A percentile compares a stretch with the other conserved stretches of the same genome.
Conservation (phyloP, 106 monocot genomes). For the Phalaenopsis aphrodite region DNA sequence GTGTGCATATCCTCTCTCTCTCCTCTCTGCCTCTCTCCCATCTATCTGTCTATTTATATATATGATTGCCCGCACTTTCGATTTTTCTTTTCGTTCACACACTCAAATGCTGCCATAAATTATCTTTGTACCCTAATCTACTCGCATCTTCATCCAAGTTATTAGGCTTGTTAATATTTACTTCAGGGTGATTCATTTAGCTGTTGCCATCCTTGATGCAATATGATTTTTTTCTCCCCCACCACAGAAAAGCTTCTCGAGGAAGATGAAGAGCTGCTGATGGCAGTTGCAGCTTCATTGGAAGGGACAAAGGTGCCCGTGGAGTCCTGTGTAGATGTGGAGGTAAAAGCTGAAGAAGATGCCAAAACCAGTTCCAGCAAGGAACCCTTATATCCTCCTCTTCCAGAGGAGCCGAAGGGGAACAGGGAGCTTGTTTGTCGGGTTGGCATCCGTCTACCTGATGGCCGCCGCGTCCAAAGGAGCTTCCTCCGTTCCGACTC, state of each 20-base stretch:
- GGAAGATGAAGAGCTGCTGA: conserved; percentile 21
- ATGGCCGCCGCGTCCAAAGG: conserved; percentile 70
- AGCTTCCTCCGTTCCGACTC: conserved; percentile 62
- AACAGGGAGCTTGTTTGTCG: conserved; percentile 47
- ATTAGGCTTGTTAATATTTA: background rate
- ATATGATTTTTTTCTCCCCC: background rate
- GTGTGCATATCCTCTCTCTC: background rate
- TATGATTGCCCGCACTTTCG: too few species aligned
- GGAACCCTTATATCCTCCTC: conserved; percentile 52
- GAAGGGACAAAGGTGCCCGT: conserved; percentile 14
- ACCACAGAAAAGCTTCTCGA: background rate
- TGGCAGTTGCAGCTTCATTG: conserved; percentile 25
- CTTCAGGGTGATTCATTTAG: background rate
- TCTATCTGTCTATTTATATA: too few species aligned
- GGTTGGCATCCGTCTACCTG: conserved; percentile 82
- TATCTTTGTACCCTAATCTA: too few species aligned
- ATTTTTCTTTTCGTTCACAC: background rate
- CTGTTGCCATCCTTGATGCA: background rate
- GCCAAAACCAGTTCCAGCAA: conserved; percentile 11
- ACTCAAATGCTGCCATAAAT: too few species aligned
- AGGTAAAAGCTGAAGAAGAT: conserved; percentile 15
- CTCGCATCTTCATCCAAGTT: background rate
- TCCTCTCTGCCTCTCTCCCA: too few species aligned
- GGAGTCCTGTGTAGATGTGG: conserved; percentile 10
- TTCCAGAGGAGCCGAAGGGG: conserved; percentile 79